Conservation (phyloP, 257 asterid species). For the Ajuga chamaepitys region DNA sequence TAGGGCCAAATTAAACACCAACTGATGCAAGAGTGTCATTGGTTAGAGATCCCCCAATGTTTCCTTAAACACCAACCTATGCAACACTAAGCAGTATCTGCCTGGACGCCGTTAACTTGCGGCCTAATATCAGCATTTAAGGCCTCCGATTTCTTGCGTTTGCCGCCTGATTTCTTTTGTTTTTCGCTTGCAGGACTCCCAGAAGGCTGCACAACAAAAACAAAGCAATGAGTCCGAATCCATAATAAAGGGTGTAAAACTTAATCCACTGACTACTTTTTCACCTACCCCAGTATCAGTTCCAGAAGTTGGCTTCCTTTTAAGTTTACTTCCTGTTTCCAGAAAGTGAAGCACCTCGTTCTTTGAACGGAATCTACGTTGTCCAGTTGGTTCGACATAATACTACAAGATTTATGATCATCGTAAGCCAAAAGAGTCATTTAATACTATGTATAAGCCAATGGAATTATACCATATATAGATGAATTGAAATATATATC, state of each 20-base stretch:
- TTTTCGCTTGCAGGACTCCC: constrained; percentile 16
- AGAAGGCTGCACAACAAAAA: constrained; percentile 22
- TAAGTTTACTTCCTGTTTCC: constrained; percentile 29
- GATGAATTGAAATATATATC: neutral
- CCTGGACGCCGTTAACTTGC: constrained; percentile 9
- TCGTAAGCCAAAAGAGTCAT: neutral
- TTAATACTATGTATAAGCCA: neutral
- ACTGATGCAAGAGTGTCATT: neutral
- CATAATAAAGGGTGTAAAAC: neutral
- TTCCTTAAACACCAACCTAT: no score
- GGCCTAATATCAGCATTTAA: neutral
- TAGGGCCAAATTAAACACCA: constrained; percentile 4
- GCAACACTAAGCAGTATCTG: neutral
- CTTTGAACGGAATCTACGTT: constrained; percentile 36
- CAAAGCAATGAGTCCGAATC: neutral
- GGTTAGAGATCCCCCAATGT: neutral
- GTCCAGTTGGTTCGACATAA: constrained; percentile 27
- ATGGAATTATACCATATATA: neutral
- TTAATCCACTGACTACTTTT: neutral
- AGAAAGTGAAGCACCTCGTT: constrained; percentile 37
- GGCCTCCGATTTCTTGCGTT: constrained; percentile 24
- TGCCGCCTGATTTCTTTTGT: constrained; percentile 16
- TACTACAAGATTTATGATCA: constrained; percentile 26
- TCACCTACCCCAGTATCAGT: constrained; percentile 23
- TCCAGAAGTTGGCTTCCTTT: constrained; percentile 17